Percentiles rank a stretch among this genome's conserved stretches.
Conservation (phyloP, 2,329 filamentous ascomycete species). For the Paecilomyces formosus region DNA sequence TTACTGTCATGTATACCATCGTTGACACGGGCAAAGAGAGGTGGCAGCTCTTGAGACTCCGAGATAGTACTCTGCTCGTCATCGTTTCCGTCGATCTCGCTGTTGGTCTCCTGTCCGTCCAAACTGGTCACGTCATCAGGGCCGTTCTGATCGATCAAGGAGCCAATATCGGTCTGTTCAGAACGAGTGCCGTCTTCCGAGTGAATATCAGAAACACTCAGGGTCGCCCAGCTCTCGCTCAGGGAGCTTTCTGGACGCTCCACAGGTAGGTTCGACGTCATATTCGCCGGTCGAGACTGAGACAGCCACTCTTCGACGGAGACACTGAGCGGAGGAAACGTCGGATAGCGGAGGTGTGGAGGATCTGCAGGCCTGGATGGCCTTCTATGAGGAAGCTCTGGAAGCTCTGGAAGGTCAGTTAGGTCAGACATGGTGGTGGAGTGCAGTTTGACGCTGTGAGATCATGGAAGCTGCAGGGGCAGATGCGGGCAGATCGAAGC, state of each 20-base stretch:
- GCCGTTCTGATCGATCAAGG: conserved; percentile 34
- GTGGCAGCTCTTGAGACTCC: conserved; percentile 22
- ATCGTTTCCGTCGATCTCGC: conserved; percentile 27
- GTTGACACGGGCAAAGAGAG: conserved; percentile 18
- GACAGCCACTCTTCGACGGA: conserved; percentile 36
- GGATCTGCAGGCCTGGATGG: conserved; percentile 17
- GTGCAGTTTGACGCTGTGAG: conserved; percentile 8
- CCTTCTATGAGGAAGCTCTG: conserved; percentile 22
- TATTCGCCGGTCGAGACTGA: conserved; percentile 32
- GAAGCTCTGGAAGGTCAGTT: conserved; percentile 31
- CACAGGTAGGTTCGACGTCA: conserved; percentile 27
- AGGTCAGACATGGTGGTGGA: conserved; percentile 13
- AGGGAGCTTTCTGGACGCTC: conserved; percentile 24
- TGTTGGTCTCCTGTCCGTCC: conserved; percentile 29
- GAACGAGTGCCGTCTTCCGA: conserved; percentile 39
- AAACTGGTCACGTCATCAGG: conserved; percentile 40
- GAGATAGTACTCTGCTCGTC: conserved; percentile 21
- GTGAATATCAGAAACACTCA: conserved; percentile 36
- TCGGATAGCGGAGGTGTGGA: conserved; percentile 33
- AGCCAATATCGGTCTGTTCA: conserved; percentile 36
- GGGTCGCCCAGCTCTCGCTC: conserved; percentile 40
- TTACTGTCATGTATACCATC: conserved; percentile 27
- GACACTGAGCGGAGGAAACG: conserved; percentile 28
- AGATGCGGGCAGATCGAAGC: conserved; percentile 2
- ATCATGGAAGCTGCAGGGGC: conserved; percentile 11